Conservation (phyloP, 257 asterid species). For the Ilex asprella region DNA sequence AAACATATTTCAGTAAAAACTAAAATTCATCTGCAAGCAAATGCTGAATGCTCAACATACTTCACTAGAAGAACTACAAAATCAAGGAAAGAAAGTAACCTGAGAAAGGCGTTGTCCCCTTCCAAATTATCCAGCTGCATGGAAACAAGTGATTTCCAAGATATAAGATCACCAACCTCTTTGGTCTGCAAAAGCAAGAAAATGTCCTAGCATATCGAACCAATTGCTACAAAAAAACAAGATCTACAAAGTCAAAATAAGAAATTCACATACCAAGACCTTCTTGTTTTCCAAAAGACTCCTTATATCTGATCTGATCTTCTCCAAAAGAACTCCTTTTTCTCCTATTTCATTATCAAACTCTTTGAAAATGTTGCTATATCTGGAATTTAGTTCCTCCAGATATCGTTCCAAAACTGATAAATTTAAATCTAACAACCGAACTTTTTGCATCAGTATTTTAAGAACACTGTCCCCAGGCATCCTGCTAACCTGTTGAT, state of each 20-base stretch:
- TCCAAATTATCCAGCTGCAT: constrained; percentile 52
- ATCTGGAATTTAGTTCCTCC: constrained; percentile 71
- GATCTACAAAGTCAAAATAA: neutral
- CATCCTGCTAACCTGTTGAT: constrained; percentile 75
- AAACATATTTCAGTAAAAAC: too few species aligned
- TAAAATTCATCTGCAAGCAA: too few species aligned
- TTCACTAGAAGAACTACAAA: neutral
- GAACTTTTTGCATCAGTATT: constrained; percentile 79
- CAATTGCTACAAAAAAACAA: neutral
- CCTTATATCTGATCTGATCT: constrained; percentile 46
- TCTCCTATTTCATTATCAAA: constrained; percentile 60
- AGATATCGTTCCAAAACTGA: constrained; percentile 74
- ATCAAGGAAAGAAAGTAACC: constrained; percentile 30
- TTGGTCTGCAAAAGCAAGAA: constrained; percentile 37
- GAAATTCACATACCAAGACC: constrained; percentile 48
- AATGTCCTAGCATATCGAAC: neutral
- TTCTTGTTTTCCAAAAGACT: constrained; percentile 61
- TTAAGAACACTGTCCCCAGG: constrained; percentile 97
- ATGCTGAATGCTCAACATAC: too few species aligned
- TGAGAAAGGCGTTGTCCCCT: constrained; percentile 61
- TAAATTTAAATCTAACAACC: constrained; percentile 76
- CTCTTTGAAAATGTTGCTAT: constrained; percentile 59
- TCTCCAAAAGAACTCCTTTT: constrained; percentile 46
- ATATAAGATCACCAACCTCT: constrained; percentile 54
- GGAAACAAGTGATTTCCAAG: constrained; percentile 81